Conservation (phyloP, 2,329 filamentous ascomycete genomes). For the Elsinoe perseae region DNA sequence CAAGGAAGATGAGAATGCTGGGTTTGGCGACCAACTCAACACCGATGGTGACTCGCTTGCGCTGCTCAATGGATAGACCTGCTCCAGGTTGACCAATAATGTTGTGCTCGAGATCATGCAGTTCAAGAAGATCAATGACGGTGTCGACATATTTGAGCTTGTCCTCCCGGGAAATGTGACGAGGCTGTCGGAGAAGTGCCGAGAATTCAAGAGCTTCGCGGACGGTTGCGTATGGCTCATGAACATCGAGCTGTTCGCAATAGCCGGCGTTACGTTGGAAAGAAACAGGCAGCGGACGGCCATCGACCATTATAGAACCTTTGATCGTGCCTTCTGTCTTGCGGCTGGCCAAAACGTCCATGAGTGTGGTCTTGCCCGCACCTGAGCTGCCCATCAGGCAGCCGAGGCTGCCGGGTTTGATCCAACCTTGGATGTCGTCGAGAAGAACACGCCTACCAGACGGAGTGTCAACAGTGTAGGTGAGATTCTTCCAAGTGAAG, state of each 20-base stretch:
- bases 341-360: constrained; percentile 37
- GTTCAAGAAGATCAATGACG: constrained; percentile 55
- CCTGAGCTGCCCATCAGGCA: constrained; percentile 76
- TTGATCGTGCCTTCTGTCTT: constrained; percentile 39
- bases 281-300: constrained; percentile 32
- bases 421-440: constrained; percentile 60
- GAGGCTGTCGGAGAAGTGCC: constrained; percentile 55
- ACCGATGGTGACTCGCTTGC: constrained; percentile 50
- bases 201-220: constrained; percentile 60
- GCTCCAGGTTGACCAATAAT: constrained; percentile 53
- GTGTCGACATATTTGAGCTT: constrained; percentile 63
- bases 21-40: constrained; percentile 52
- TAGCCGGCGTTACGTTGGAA: constrained; percentile 50
- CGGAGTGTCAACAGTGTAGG: constrained; percentile 59
- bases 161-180: constrained; percentile 49
- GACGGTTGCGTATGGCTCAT: constrained; percentile 59
- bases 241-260: constrained; percentile 58
- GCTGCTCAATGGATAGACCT: constrained; percentile 48
- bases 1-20: constrained; percentile 56
- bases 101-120: constrained; percentile 59
- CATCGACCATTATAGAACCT: constrained; percentile 41
- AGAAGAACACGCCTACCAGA: constrained; percentile 43
- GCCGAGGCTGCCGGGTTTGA: constrained; percentile 68
- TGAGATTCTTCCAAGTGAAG: constrained; percentile 78
- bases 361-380: constrained; percentile 35